These are phyloP conservation scores for Syzygium grande DNA, from an alignment of 345 rosid genomes.

Conservation along the genomic window DNA sequence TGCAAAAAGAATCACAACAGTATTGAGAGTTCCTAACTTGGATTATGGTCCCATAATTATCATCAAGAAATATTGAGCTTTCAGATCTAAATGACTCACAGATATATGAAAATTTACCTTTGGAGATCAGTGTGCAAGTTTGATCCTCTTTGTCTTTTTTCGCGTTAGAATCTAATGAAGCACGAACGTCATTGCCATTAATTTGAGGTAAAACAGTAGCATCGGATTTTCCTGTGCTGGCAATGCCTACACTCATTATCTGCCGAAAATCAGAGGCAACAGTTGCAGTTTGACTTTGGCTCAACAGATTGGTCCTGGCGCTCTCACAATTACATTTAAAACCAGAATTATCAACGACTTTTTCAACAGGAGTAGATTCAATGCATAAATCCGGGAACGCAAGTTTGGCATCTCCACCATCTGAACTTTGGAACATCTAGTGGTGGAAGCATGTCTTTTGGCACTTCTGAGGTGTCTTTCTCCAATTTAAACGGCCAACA, in stretches of 20 bases:
- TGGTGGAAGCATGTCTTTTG: slow-evolving; percentile 6
- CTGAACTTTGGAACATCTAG: slow-evolving; percentile 8
- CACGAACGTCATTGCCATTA: not conserved
- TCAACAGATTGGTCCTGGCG: not conserved
- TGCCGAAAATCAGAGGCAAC: not conserved
- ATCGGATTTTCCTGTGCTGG: not conserved
- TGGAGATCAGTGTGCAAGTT: not conserved
- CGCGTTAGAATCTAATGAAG: not conserved
- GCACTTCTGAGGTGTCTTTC: not conserved
- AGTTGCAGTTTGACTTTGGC: slow-evolving; percentile 1
- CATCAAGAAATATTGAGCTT: not conserved
- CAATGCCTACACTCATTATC: not conserved
- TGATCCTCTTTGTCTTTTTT: not conserved
- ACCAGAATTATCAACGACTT: not conserved
- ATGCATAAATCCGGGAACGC: not conserved
- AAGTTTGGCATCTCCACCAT: slow-evolving; percentile 12
- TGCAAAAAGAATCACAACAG: not conserved
- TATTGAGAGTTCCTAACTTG: not conserved
- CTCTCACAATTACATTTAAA: slow-evolving; percentile 1
- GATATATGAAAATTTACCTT: not conserved
- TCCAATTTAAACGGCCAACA: slow-evolving; percentile 8
- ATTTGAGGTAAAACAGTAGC: not conserved
- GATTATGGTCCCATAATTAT: not conserved
- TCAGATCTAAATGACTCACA: not conserved
- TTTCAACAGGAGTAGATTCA: not conserved